Base-by-base conservation (phyloP, 768 basidiomycete genomes). In the Daedaleopsis nitida region DNA sequence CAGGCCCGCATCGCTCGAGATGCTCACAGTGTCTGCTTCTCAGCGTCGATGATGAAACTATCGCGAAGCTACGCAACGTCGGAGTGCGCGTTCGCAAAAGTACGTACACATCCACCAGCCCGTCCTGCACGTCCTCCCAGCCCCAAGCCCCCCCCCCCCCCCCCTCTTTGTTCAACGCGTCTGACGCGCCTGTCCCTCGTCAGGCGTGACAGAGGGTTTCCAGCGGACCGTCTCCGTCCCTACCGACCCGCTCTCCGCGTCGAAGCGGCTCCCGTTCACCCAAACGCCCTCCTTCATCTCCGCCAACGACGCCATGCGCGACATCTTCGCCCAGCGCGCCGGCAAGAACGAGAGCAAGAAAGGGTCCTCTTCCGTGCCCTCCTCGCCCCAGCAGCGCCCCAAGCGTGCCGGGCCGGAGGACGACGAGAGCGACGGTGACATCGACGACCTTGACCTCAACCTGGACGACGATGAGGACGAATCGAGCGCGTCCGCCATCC, bases 141-240 rank as follows among this genome's bases (percentile, higher is more conserved):
- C 23, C 39, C 54, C 37, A 7, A 32, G 27, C 37, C 38, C 5
- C 44, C 24, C 19, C 2, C 4, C 27, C 23, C 14, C 10, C 13
- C 23, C 8, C 27, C 51, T 52, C 32, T n/a, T 7, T 24, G 9
- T 27, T 34, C 5, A n/a, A 4, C 39, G 11, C 21, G 13, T 49
- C 43, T 23, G 44, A 65, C 50, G 59, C 62, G 53, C 38, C 53
- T 21, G 13, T 5, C 34, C 13, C 10, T 16, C 43, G 6, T 34
- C 21, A 67, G 66, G 64, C 54, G 64, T 67, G 55, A 65, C 61
- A 6, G 66, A 67, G 19, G 66, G 64, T 53, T 67, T 65, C 58
- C 54, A 62, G n/a, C 52, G 63, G 17, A 59, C 66, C 35, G 64
- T 60, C 16, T 62, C 66, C 24, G 55, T 60, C 49, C 59, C 66